Evolutionary conservation across 2,329 filamentous ascomycete genomes (phyloP).

Genomic region (Fusarium sp.): DNA sequence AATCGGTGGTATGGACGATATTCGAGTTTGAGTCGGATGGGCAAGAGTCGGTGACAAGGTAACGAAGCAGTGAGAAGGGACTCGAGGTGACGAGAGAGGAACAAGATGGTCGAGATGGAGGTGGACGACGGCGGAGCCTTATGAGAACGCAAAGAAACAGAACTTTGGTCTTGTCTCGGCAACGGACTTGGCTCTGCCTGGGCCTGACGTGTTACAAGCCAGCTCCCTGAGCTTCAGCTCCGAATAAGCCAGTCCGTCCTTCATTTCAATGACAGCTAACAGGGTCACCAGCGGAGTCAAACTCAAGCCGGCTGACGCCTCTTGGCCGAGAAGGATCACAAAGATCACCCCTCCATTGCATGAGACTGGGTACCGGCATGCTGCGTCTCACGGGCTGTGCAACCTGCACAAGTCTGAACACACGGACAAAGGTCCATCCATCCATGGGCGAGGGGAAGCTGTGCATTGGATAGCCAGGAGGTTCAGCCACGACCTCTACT

Average conservation of each 20-base stretch:
- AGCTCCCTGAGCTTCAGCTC: slow-evolving; percentile 1
- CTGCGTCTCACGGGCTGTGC: slow-evolving; percentile 38
- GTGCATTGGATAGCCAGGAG: slow-evolving; percentile 1
- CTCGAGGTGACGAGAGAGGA: not conserved
- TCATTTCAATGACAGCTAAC: slow-evolving; percentile 43
- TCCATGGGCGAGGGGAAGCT: slow-evolving; percentile 3
- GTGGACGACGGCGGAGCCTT: slow-evolving; percentile 20
- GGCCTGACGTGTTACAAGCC: slow-evolving; percentile 22
- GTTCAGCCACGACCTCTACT: slow-evolving; percentile 26
- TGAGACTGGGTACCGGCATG: slow-evolving; percentile 11
- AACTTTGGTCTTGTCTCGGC: slow-evolving; percentile 22
- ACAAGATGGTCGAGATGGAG: not conserved
- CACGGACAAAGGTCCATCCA: not conserved
- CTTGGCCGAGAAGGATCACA: slow-evolving; percentile 7
- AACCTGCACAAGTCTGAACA: slow-evolving; percentile 29
- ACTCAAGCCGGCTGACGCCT: slow-evolving; percentile 34
- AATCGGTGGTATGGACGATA: slow-evolving; percentile 1
- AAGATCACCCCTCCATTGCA: slow-evolving; percentile 14
- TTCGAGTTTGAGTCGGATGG: not conserved
- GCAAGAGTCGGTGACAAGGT: slow-evolving; percentile 7
- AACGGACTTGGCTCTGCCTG: slow-evolving; percentile 26
- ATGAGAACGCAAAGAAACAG: slow-evolving; percentile 25
- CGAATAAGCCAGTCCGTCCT: slow-evolving; percentile 25
- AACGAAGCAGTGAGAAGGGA: not conserved
- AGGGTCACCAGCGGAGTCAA: slow-evolving; percentile 42